phyloP scores from a whole-genome alignment of 2,329 filamentous ascomycete species.

The Pseudogymnoascus sp. region DNA sequence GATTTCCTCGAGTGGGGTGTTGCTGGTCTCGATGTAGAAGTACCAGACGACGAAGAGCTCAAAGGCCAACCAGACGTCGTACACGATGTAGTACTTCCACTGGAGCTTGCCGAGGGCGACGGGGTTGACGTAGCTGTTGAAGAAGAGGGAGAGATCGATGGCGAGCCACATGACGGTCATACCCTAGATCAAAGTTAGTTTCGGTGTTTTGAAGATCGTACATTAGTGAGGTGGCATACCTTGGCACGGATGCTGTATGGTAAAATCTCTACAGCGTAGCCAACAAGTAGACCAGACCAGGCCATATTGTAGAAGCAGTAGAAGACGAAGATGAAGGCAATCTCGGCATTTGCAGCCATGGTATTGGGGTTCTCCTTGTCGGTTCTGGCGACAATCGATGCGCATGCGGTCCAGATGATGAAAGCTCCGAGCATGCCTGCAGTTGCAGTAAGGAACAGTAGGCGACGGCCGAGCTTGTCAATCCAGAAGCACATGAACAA shows the following conservation, averaged over 20 bases:
- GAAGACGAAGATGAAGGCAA: constrained; percentile 43
- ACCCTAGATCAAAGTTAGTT: constrained; percentile 4
- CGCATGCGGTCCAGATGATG: constrained; percentile 24
- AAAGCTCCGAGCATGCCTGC: constrained; percentile 19
- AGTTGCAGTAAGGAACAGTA: constrained; percentile 21
- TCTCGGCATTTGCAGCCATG: constrained; percentile 20
- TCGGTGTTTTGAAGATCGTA: neutral
- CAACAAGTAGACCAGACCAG: constrained; percentile 23
- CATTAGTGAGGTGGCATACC: constrained; percentile 1
- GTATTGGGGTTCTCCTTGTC: constrained; percentile 19
- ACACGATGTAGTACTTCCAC: constrained; percentile 36
- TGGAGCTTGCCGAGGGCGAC: constrained; percentile 28
- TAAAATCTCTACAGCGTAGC: constrained; percentile 25
- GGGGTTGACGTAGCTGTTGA: constrained; percentile 31
- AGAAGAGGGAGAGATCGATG: constrained; percentile 33
- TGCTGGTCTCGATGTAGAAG: constrained; percentile 35
- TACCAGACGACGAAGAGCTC: constrained; percentile 23
- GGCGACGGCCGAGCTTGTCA: constrained; percentile 25
- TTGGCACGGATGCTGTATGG: constrained; percentile 25
- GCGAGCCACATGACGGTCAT: constrained; percentile 31
- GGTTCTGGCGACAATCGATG: constrained; percentile 29
- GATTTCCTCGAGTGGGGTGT: constrained; percentile 37
- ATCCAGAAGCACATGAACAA: constrained; percentile 24
- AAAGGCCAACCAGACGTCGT: constrained; percentile 28
- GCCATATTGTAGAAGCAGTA: constrained; percentile 35